These are phyloP conservation scores for Asclepias syriaca DNA, from an alignment of 257 asterid species.

Conservation along the genomic window DNA sequence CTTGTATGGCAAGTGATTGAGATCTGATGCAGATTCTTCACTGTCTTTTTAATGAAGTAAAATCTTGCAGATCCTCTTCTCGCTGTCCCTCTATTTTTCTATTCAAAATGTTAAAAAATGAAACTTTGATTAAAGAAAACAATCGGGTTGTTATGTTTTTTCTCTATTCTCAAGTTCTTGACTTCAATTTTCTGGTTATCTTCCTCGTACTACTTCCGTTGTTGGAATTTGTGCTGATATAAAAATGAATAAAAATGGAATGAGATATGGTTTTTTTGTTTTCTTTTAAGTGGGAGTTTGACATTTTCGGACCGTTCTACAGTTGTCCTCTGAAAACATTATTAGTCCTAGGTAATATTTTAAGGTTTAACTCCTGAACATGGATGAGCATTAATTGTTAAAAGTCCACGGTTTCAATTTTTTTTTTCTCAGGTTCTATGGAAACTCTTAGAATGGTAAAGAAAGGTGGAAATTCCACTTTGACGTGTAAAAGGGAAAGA, in stretches of 20 bases:
- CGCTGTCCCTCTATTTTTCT: background rate
- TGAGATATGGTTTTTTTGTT: background rate
- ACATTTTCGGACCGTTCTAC: background rate
- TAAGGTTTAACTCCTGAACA: background rate
- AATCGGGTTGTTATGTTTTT: too few relatives aligned
- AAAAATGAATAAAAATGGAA: background rate
- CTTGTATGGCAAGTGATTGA: too few relatives aligned
- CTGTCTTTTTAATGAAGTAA: background rate
- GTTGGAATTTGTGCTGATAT: background rate
- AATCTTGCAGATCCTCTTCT: background rate
- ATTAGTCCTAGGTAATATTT: background rate
- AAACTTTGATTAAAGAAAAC: too few relatives aligned
- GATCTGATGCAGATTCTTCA: background rate
- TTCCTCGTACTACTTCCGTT: background rate
- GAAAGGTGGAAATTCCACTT: background rate
- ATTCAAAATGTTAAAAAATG: too few relatives aligned
- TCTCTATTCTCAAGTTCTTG: background rate
- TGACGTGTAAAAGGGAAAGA: background rate
- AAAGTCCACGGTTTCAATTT: background rate
- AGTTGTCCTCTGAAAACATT: background rate
- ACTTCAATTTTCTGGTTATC: background rate
- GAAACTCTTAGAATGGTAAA: background rate
- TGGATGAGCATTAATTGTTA: background rate
- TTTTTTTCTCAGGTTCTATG: background rate
- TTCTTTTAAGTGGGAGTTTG: background rate